Evolutionary conservation across 148 eudicot genomes (phyloP).

Genomic region (Hydrangea macrophylla): DNA sequence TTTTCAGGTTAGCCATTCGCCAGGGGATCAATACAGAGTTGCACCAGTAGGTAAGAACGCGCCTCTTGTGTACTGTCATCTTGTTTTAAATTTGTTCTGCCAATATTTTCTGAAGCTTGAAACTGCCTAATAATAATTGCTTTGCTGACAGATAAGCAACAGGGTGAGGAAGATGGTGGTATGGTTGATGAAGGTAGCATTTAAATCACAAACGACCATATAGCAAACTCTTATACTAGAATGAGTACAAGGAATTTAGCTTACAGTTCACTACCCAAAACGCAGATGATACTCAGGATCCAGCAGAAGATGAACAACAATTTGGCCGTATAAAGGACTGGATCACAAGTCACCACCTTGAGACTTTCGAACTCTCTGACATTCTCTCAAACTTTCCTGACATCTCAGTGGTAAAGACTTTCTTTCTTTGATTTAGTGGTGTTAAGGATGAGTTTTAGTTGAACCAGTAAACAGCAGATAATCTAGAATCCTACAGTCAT

Average conservation of each 20-base stretch:
- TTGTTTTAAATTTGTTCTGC: neutral
- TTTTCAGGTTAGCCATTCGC: conserved; percentile 59
- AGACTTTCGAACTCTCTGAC: conserved; percentile 59
- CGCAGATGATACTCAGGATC: conserved; percentile 88
- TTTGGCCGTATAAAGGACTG: conserved; percentile 73
- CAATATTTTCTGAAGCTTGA: conserved; percentile 1
- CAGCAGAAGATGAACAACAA: conserved; percentile 81
- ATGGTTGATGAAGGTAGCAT: conserved; percentile 48
- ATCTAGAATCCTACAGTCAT: neutral
- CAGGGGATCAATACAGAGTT: conserved; percentile 56
- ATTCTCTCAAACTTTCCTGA: conserved; percentile 80
- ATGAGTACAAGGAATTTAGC: neutral
- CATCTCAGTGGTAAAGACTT: conserved; percentile 60
- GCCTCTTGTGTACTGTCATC: conserved; percentile 7
- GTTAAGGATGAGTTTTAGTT: neutral
- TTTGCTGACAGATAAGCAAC: conserved; percentile 38
- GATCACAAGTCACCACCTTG: conserved; percentile 59
- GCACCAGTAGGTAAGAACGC: conserved; percentile 59
- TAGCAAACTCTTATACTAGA: conserved; percentile 1
- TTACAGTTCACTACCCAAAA: neutral
- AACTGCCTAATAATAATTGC: neutral
- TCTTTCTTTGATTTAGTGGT: neutral
- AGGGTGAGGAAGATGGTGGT: conserved; percentile 30
- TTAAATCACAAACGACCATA: neutral
- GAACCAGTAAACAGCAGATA: neutral